Conservation (phyloP, 805 yeast genomes). For the Yamadazyma phyllophila region DNA sequence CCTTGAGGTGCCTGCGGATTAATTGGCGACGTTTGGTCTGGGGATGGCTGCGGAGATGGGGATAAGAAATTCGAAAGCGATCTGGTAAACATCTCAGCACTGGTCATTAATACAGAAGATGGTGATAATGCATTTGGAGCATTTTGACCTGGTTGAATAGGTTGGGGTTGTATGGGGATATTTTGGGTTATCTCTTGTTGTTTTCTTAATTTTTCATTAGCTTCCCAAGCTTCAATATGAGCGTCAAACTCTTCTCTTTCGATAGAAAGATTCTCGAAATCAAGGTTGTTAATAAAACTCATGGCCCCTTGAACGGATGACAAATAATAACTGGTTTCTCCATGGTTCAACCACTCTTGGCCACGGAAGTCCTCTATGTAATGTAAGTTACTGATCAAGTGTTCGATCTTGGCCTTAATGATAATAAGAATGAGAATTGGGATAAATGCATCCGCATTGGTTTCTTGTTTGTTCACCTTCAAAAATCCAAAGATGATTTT, state of each 20-base stretch:
- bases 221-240: constrained; percentile 51
- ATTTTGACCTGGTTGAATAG: constrained; percentile 9
- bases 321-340: constrained; percentile 89
- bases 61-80: constrained; percentile 44
- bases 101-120: constrained; percentile 36
- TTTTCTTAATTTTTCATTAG: constrained; percentile 25
- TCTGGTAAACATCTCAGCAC: constrained; percentile 52
- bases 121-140: constrained; percentile 27
- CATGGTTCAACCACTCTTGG: constrained; percentile 64
- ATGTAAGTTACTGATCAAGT: constrained; percentile 72
- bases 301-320: constrained; percentile 91
- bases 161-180: constrained; percentile 17
- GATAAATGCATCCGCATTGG: constrained; percentile 91
- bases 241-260: constrained; percentile 57
- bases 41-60: constrained; percentile 32
- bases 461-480: constrained; percentile 65
- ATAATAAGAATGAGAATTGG: constrained; percentile 83
- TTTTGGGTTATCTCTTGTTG: constrained; percentile 9
- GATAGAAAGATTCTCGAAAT: constrained; percentile 57
- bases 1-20: constrained; percentile 4
- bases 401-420: constrained; percentile 60
- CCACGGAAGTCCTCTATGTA: constrained; percentile 85
- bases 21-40: background rate
- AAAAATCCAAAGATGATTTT: constrained; percentile 88
- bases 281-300: constrained; percentile 67